phyloP scores from a whole-genome alignment of 169 alveolate genomes.

The Eimeria praecox region DNA sequence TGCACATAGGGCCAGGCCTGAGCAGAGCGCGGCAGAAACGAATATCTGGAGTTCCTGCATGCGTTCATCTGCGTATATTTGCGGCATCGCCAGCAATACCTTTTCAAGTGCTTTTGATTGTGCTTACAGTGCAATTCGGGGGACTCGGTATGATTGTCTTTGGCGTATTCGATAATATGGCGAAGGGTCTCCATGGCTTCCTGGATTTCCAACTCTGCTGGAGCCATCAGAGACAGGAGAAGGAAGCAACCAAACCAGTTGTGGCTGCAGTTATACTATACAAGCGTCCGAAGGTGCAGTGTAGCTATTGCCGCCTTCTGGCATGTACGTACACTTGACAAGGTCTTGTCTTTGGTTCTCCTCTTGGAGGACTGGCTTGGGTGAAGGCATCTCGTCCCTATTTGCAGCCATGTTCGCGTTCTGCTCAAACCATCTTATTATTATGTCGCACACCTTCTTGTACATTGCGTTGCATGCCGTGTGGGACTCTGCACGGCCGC shows the following conservation, averaged over 20 bases:
- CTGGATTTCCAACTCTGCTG: constrained; percentile 59
- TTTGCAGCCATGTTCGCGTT: neutral
- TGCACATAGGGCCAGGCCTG: constrained; percentile 63
- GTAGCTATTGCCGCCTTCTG: neutral
- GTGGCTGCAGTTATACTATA: neutral
- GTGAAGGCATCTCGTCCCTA: neutral
- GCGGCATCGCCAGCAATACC: neutral
- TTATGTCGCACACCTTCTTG: constrained; percentile 19
- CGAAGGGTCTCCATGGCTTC: constrained; percentile 72
- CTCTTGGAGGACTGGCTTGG: neutral
- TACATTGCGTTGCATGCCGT: constrained; percentile 40
- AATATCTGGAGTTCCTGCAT: neutral
- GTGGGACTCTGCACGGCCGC: constrained; percentile 34
- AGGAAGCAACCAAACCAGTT: constrained; percentile 60
- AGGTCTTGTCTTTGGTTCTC: neutral
- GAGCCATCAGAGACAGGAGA: constrained; percentile 68
- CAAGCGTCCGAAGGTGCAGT: neutral
- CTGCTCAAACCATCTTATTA: constrained; percentile 40
- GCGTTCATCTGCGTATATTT: neutral
- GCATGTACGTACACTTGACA: neutral
- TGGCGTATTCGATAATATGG: constrained; percentile 4
- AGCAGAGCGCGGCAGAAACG: neutral
- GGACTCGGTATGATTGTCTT: neutral
- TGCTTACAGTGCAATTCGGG: neutral
- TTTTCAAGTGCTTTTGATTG: neutral